Percentiles rank a stretch among this genome's conserved stretches.
Evolutionary conservation across 208 protist species (phyloP).

Genomic region (Acanthamoeba healyi): DNA sequence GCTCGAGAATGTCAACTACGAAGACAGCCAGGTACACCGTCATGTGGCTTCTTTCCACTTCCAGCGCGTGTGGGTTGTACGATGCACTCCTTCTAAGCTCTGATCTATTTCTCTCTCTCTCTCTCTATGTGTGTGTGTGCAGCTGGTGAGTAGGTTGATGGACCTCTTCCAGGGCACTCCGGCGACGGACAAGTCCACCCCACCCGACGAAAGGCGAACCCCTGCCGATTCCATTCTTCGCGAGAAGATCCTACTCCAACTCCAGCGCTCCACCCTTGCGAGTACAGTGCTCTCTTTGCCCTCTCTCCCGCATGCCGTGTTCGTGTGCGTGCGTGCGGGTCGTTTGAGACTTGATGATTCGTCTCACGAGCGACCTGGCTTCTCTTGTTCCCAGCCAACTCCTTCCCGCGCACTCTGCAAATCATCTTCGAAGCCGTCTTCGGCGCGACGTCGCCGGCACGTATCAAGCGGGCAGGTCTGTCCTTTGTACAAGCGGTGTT

Average conservation of each 20-base stretch:
- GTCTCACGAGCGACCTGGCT: too few species aligned
- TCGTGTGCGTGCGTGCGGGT: neutral
- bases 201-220: conserved; percentile 36
- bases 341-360: too few species aligned
- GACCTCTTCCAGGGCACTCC: conserved; percentile 71
- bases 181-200: conserved; percentile 64
- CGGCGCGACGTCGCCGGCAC: conserved; percentile 36
- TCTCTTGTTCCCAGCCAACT: conserved; percentile 2
- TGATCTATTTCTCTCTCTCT: too few species aligned
- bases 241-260: conserved; percentile 70
- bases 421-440: conserved; percentile 77
- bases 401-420: conserved; percentile 64
- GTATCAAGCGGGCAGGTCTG: conserved; percentile 50
- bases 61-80: too few species aligned
- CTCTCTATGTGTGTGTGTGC: neutral
- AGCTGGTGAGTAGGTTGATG: conserved; percentile 59
- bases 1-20: conserved; percentile 67
- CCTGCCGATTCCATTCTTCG: conserved; percentile 50
- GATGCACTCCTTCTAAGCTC: neutral
- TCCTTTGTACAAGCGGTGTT: conserved; percentile 60
- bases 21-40: conserved; percentile 43
- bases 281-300: neutral
- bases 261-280: conserved; percentile 57
- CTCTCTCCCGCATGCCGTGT: neutral
- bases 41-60: neutral